Evolutionary conservation across 495 filamentous ascomycete genomes (phyloP), one percentile per base, ranked within the genome.

Genomic region (Apiosordaria backusii): DNA sequence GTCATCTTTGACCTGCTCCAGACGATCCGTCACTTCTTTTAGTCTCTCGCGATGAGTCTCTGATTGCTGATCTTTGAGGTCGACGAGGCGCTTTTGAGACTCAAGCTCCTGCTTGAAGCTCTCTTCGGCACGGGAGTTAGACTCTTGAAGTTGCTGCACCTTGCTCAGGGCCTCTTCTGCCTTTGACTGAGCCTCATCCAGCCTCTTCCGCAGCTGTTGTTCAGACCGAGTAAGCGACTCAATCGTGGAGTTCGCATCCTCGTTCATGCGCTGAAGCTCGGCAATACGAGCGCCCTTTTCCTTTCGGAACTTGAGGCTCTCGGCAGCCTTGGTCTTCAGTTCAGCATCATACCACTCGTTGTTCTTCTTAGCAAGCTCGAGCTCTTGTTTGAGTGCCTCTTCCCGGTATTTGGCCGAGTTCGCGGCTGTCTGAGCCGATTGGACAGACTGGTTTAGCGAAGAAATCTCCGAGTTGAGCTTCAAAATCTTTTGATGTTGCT

Each of bases 341-440:
- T 98, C 96, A 23, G 82, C 85, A 66, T 96, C 92, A 57, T 92
- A 88, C 90, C 92, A 98, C 65, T 98, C 96, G 67, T 92, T 93
- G 78, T 90, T 96, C 67, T 87, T 89, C 73, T 92, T 92, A 16
- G 92, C 86, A 23, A 92, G 80, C 24, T 96, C 92, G 61, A 97
- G 79, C 75, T 98, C 93, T 72, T 97, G 93, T 74, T 94, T 87
- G 22, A 97, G 81, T 52, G 83, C 88, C 71, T 97, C 90, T 73
- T 97, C 93, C 55, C 90, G 89, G 80, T 96, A 96, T 64, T 91
- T 93, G 61, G 90, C 84, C 59, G 85, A 90, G 25, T 86, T 89
- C 21, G 87, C 86, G 1, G 89, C 84, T 21, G 92, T 91, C 66
- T 93, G 89, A 5, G 91, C 88, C 65, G 85, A 82, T 74, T 97